phyloP scores from a whole-genome alignment of 306 rosid species.

The Lagenaria siceraria region DNA sequence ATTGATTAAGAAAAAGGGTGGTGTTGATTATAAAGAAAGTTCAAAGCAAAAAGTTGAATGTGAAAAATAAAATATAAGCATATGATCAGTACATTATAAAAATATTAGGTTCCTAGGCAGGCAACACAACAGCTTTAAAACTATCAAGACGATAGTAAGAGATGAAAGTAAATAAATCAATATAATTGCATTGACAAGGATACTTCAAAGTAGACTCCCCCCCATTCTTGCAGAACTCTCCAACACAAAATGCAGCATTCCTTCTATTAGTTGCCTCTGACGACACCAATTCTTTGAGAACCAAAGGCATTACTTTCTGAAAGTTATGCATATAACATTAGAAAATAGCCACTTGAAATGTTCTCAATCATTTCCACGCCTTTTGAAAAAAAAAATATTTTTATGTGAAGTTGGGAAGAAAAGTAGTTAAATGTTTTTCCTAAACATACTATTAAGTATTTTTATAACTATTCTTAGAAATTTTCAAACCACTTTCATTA shows the following conservation, averaged over 20 bases:
- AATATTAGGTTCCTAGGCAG: neutral
- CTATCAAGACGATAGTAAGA: neutral
- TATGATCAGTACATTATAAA: neutral
- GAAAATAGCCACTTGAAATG: constrained; percentile 13
- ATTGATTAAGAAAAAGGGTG: constrained; percentile 18
- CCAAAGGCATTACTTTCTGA: constrained; percentile 86
- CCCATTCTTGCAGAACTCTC: constrained; percentile 94
- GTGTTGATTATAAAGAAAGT: neutral
- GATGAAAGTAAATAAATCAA: neutral
- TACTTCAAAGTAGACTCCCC: constrained; percentile 75
- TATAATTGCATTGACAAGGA: constrained; percentile 24
- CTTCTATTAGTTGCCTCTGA: constrained; percentile 89
- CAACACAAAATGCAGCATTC: constrained; percentile 99
- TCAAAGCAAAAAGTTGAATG: neutral
- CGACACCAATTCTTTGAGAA: constrained; percentile 71
- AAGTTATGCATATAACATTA: constrained; percentile 17
- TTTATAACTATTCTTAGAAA: neutral
- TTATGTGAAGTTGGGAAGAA: neutral
- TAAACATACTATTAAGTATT: neutral
- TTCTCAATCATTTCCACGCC: neutral
- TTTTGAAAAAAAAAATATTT: neutral
- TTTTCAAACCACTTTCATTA: neutral
- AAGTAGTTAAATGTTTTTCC: neutral
- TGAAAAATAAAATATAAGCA: neutral
- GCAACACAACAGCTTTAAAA: neutral